These are phyloP conservation scores for Leishmania mexicana DNA, from an alignment of 208 protist genomes.

Conservation along the genomic window DNA sequence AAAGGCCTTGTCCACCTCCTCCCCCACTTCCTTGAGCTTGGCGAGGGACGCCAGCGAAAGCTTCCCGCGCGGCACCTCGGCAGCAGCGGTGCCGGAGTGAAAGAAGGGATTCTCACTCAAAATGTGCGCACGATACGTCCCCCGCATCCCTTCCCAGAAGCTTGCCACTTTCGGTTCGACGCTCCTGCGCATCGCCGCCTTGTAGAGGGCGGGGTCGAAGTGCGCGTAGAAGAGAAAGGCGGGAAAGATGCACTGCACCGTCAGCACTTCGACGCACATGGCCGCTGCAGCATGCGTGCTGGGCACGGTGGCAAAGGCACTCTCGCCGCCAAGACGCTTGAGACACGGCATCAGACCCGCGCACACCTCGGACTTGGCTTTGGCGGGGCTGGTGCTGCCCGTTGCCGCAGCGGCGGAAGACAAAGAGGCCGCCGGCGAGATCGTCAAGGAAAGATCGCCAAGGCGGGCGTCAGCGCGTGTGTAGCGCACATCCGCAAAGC, in stretches of 20 bases:
- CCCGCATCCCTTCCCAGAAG: conserved; percentile 61
- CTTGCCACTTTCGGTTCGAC: conserved; percentile 68
- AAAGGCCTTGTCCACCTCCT: conserved; percentile 55
- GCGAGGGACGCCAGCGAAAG: conserved; percentile 28
- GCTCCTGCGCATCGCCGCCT: conserved; percentile 41
- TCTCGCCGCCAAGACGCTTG: conserved; percentile 34
- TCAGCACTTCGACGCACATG: conserved; percentile 53
- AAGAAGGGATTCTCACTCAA: conserved; percentile 50
- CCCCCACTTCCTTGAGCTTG: conserved; percentile 55
- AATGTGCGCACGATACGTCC: conserved; percentile 52
- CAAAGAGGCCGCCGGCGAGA: conserved; percentile 8
- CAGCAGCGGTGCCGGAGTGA: conserved; percentile 20
- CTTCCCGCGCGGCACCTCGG: conserved; percentile 14
- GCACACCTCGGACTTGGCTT: conserved; percentile 18
- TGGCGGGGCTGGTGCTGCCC: neutral
- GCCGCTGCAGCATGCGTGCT: conserved; percentile 34
- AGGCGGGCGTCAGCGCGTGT: conserved; percentile 41
- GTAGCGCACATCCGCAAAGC: conserved; percentile 51
- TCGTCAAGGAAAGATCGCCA: conserved; percentile 29
- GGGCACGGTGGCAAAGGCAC: conserved; percentile 38
- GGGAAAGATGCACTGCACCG: conserved; percentile 60
- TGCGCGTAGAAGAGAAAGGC: conserved; percentile 79
- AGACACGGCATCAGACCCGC: conserved; percentile 49
- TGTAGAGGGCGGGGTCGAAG: conserved; percentile 57
- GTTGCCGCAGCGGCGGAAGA: neutral